Evolutionary conservation across 306 rosid species (phyloP).

Genomic region (Trifolium fragiferum): DNA sequence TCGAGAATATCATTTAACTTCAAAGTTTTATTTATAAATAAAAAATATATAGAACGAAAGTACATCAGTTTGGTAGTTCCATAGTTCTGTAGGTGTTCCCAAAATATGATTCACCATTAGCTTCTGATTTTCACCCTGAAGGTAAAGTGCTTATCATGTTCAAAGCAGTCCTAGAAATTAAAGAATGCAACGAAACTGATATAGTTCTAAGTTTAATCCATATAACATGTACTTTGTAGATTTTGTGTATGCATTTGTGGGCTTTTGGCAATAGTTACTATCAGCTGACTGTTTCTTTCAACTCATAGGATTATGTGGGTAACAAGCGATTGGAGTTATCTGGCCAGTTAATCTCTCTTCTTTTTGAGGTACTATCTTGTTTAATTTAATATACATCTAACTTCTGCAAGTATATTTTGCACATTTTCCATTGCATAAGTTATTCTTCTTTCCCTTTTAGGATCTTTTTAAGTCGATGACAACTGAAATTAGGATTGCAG

Average conservation of each 20-base stretch:
- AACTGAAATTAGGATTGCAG: conserved; percentile 42
- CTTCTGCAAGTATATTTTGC: conserved; percentile 30
- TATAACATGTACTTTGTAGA: background rate
- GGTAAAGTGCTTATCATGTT: conserved; percentile 7
- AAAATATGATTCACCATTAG: background rate
- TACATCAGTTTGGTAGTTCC: conserved; percentile 25
- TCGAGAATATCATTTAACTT: background rate
- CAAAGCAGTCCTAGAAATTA: background rate
- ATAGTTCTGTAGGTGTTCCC: conserved; percentile 27
- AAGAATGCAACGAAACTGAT: conserved; percentile 3
- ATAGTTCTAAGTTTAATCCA: background rate
- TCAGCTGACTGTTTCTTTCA: conserved; percentile 28
- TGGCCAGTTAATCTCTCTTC: conserved; percentile 86
- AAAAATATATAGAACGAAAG: background rate
- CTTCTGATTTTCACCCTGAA: conserved; percentile 12
- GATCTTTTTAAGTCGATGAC: conserved; percentile 90
- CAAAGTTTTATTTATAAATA: background rate
- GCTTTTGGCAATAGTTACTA: conserved; percentile 27
- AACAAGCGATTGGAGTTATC: conserved; percentile 93
- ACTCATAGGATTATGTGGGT: conserved; percentile 86
- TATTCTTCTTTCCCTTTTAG: conserved; percentile 49
- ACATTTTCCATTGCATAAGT: conserved; percentile 21
- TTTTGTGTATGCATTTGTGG: background rate
- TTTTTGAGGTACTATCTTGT: conserved; percentile 77
- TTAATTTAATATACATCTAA: conserved; percentile 16